Conservation (phyloP, 2,329 filamentous ascomycete genomes). For the Trichoderma hamatum region DNA sequence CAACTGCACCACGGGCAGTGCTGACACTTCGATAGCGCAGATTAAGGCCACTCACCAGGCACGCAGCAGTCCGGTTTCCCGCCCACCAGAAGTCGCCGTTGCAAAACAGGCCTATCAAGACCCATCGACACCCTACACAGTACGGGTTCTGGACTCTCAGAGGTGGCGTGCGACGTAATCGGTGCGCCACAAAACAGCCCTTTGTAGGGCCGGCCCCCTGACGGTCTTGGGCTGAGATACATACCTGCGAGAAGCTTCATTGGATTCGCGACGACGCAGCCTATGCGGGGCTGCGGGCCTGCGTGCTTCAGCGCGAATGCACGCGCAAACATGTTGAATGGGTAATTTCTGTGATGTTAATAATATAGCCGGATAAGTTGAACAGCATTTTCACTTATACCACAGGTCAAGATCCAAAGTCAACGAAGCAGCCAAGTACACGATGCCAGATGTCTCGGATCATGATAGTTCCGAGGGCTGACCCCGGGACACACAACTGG, state of each 20-base stretch:
- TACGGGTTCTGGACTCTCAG: slow-evolving; percentile 11
- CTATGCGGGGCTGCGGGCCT: background rate
- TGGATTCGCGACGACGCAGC: background rate
- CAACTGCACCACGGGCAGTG: background rate
- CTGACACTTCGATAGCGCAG: background rate
- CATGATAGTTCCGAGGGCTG: slow-evolving; percentile 22
- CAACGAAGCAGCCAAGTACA: background rate
- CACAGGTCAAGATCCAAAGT: background rate
- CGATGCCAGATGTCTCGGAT: slow-evolving; percentile 25
- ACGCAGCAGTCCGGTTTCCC: background rate
- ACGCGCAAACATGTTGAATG: background rate
- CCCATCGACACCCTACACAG: background rate
- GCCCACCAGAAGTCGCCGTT: background rate
- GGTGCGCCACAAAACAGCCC: slow-evolving; percentile 10
- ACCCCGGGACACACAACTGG: slow-evolving; percentile 17
- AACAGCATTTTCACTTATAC: background rate
- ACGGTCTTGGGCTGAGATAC: background rate
- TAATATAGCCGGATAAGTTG: background rate
- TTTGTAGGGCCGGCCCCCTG: background rate
- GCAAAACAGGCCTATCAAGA: slow-evolving; percentile 6
- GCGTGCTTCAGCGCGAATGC: background rate
- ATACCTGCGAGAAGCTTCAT: background rate
- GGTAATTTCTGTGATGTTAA: background rate
- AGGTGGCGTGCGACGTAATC: slow-evolving; percentile 5
- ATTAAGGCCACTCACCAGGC: background rate